A percentile compares a stretch with the other conserved stretches of the same genome.
These are phyloP conservation scores for Ceratobasidium sp. DNA, from an alignment of 1,284 basidiomycete genomes.

Conservation along the genomic window DNA sequence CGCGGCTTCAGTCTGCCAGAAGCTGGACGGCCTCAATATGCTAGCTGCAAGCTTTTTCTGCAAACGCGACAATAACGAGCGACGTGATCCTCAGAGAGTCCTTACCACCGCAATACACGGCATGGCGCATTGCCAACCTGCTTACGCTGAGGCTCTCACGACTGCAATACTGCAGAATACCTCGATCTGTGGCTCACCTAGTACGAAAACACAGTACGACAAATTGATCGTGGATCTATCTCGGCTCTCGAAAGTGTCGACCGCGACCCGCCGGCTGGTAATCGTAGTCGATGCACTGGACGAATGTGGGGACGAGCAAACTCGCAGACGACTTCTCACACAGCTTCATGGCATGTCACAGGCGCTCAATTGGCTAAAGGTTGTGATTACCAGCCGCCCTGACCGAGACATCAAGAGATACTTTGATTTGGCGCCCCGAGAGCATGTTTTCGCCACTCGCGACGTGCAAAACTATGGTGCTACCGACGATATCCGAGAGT, in stretches of 20 bases:
- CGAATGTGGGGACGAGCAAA: neutral
- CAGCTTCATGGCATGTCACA: neutral
- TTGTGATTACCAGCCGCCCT: constrained; percentile 29
- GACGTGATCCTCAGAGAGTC: neutral
- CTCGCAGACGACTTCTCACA: neutral
- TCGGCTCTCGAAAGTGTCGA: neutral
- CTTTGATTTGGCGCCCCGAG: neutral
- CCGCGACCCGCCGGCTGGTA: neutral
- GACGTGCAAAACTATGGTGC: constrained; percentile 1
- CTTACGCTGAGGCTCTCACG: neutral
- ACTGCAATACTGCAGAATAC: neutral
- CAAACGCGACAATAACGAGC: neutral
- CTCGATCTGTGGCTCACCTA: neutral
- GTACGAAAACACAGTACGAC: neutral
- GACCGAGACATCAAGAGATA: constrained; percentile 8
- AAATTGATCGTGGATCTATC: neutral
- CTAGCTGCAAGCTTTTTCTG: constrained; percentile 8
- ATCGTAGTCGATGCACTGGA: constrained; percentile 2
- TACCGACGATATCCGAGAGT: neutral
- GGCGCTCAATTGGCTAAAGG: neutral
- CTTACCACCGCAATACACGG: neutral
- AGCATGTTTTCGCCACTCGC: neutral
- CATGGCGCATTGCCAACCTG: neutral
- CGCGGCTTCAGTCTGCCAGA: neutral
- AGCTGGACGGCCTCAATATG: neutral